phyloP scores from a whole-genome alignment of 495 filamentous ascomycete genomes.

The Aspergillus nidulans region DNA sequence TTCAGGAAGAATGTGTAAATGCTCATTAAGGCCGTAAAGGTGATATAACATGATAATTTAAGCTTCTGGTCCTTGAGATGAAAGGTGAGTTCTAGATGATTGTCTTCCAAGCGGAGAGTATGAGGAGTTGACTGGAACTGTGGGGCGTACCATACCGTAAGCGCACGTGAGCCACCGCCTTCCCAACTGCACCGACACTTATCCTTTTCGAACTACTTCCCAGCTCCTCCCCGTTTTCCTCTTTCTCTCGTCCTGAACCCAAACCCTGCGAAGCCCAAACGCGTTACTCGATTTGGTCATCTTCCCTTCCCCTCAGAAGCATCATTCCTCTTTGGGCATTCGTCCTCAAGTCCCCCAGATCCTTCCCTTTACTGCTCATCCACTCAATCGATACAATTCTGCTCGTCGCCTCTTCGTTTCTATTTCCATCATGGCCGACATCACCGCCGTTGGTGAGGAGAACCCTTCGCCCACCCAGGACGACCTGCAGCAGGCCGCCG shows the following conservation, averaged over 20 bases:
- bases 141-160: constrained; percentile 3
- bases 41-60: too few species aligned
- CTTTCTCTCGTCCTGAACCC: constrained; percentile 32
- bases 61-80: too few species aligned
- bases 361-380: constrained; percentile 19
- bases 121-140: neutral
- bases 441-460: constrained; percentile 44
- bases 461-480: constrained; percentile 48
- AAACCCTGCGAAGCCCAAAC: constrained; percentile 45
- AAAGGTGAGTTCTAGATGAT: too few species aligned
- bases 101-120: too few species aligned
- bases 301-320: constrained; percentile 36
- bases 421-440: constrained; percentile 38
- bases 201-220: constrained; percentile 37
- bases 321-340: constrained; percentile 48
- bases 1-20: too few species aligned
- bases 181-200: constrained; percentile 35
- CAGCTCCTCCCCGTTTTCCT: constrained; percentile 21
- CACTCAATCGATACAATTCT: constrained; percentile 3
- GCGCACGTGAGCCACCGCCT: constrained; percentile 39
- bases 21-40: neutral
- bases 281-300: constrained; percentile 53
- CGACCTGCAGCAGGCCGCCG: constrained; percentile 48
- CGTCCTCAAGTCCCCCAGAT: constrained; percentile 19
- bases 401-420: constrained; percentile 10